phyloP scores from a whole-genome alignment of 768 basidiomycete genomes.

The Suillus hirtellus region DNA sequence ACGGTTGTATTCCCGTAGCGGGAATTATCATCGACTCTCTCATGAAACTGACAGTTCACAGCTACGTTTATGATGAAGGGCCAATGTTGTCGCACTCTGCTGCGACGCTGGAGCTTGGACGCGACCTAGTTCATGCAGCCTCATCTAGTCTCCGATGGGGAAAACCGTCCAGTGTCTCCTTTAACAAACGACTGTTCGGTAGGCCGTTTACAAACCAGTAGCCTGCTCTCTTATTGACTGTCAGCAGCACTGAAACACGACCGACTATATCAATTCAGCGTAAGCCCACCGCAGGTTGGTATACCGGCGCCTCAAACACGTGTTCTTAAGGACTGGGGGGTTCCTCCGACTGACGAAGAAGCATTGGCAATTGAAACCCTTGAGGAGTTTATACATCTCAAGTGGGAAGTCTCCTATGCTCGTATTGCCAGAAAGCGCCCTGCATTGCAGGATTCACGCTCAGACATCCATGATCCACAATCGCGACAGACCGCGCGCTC shows the following conservation, averaged over 20 bases:
- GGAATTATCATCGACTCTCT: conserved; percentile 6
- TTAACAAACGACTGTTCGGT: not conserved
- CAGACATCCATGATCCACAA: not conserved
- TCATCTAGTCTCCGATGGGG: conserved; percentile 22
- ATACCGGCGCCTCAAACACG: conserved; percentile 5
- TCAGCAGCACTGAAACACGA: conserved; percentile 19
- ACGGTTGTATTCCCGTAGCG: too few relatives aligned
- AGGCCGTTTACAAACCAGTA: not conserved
- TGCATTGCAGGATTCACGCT: not conserved
- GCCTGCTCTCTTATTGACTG: conserved; percentile 4
- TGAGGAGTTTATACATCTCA: conserved; percentile 38
- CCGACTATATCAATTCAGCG: conserved; percentile 25
- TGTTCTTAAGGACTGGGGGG: conserved; percentile 43
- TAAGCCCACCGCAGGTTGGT: conserved; percentile 19
- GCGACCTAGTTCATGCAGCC: conserved; percentile 21
- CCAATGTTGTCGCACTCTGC: conserved; percentile 2
- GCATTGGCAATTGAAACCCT: conserved; percentile 38
- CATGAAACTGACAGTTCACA: conserved; percentile 22
- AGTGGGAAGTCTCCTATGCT: not conserved
- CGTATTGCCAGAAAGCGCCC: not conserved
- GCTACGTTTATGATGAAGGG: conserved; percentile 18
- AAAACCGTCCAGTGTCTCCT: conserved; percentile 12
- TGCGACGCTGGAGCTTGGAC: conserved; percentile 20
- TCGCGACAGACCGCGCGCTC: conserved; percentile 13
- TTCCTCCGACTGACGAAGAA: conserved; percentile 34